Percentiles rank a stretch among this genome's conserved stretches.
phyloP scores from a whole-genome alignment of 306 rosid genomes.

The Dryas alaskensis region DNA sequence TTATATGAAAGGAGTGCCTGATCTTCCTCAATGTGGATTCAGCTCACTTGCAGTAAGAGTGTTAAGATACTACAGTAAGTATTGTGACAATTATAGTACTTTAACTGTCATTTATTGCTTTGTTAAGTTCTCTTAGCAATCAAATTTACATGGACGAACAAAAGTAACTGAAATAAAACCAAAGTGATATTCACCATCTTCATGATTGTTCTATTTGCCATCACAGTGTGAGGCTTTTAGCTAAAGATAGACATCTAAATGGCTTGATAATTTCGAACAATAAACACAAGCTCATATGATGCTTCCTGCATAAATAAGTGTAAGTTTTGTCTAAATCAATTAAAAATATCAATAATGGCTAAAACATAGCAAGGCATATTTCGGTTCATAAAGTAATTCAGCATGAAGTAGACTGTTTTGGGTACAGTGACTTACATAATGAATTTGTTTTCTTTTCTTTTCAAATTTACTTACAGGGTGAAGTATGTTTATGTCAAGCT shows the following conservation, averaged over 20 bases:
- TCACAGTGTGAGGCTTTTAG: not conserved
- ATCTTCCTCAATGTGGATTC: conserved; percentile 76
- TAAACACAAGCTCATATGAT: not conserved
- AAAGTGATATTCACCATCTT: not conserved
- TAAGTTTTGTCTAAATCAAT: not conserved
- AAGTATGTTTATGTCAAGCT: not conserved
- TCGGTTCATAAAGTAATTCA: not conserved
- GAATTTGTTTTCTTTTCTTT: not conserved
- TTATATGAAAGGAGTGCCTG: conserved; percentile 85
- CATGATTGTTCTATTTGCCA: not conserved
- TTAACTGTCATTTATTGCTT: not conserved
- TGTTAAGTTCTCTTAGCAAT: not conserved
- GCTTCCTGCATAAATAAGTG: not conserved
- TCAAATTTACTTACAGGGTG: not conserved
- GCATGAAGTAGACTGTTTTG: not conserved
- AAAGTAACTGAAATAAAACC: not conserved
- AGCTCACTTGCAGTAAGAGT: conserved; percentile 81
- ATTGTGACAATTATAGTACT: not conserved
- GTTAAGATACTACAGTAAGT: conserved; percentile 56
- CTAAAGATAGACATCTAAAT: not conserved
- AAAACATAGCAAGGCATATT: not conserved
- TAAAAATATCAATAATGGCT: not conserved
- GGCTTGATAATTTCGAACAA: not conserved
- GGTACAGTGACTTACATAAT: not conserved
- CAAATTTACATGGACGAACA: not conserved